Base-by-base conservation (phyloP, 306 rosid genomes). In the Prunus davidiana region DNA sequence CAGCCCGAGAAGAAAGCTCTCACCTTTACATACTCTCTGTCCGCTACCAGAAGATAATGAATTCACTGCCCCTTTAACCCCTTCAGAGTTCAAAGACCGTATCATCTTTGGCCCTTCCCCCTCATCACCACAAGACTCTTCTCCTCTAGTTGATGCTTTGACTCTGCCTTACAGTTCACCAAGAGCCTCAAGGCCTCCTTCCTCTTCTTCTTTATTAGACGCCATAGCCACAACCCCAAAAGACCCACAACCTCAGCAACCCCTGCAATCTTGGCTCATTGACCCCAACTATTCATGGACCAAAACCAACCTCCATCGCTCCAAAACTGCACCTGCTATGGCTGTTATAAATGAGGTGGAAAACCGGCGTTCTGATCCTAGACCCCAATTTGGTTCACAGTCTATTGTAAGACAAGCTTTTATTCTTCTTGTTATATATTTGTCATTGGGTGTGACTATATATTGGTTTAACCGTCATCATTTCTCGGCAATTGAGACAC, bases 291-390 rank as follows among this genome's bases (percentile, higher is more conserved):
- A 64, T 64, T 62, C 88, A 24, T 84, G 87, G 84, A 69, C 63
- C 51, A 90, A 80, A 24, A 82, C 88, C 62, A 88, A 87, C 47
- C 89, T 95, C 46, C 99, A 91, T 14, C 92, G 99, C 65, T 92
- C 97, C 66, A 91, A 86, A 87, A 92, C 99, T 0, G 97, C 99
- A 7, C 99, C 99, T 0, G 99, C 99, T 54, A 82, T 95, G 91
- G 92, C 93, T 2, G 97, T 89, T 56, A 76, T 91, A 54, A 84
- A 89, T 22, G 97, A 91, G 65, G 57, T 76, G 74, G 62, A 64
- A 13, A 72, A 38, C 34, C 83, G 19, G 41, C 12, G 77, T 0
- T 2, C 86, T n/a, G 88, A 15, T 34, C 72, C 81, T 61, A 83
- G 62, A 52, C 97, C 99, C 25, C 89, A 92, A 14, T 74, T 80